Evolutionary conservation across 73 alveolate species (phyloP).

Genomic region (Diophrys appendiculata): DNA sequence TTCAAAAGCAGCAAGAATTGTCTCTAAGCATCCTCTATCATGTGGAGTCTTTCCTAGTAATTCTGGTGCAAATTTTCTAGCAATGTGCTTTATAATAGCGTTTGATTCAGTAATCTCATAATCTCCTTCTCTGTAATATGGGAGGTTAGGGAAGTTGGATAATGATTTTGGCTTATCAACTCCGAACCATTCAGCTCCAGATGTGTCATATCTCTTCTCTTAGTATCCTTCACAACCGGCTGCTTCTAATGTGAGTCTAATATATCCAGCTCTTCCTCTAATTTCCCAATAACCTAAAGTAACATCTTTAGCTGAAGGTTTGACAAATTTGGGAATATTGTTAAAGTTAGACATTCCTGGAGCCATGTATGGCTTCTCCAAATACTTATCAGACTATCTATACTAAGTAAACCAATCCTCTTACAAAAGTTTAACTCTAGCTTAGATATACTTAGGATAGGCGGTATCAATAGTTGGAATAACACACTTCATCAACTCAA

Average conservation of each 20-base stretch:
- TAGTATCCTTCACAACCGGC: neutral
- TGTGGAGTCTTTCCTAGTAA: conserved; percentile 29
- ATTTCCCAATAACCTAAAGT: neutral
- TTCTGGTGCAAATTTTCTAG: conserved; percentile 39
- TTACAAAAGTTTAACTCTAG: neutral
- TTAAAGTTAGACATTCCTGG: neutral
- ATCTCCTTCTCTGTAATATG: conserved; percentile 41
- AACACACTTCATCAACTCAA: neutral
- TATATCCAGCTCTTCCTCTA: neutral
- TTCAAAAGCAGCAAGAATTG: conserved; percentile 2
- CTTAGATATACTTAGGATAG: neutral
- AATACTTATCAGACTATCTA: neutral
- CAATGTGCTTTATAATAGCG: conserved; percentile 31
- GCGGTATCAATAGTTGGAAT: neutral
- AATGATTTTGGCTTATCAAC: conserved; percentile 5
- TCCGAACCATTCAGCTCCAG: conserved; percentile 16
- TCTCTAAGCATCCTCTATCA: conserved; percentile 13
- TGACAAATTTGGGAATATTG: neutral
- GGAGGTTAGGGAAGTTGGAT: conserved; percentile 39
- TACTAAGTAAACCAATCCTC: neutral
- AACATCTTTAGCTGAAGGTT: neutral
- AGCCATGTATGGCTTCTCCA: neutral
- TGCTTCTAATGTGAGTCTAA: neutral
- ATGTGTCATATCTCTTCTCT: neutral
- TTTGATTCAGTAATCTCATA: conserved; percentile 24